Evolutionary conservation across 2,329 filamentous ascomycete genomes (phyloP).

Genomic region (Fusarium sp.): DNA sequence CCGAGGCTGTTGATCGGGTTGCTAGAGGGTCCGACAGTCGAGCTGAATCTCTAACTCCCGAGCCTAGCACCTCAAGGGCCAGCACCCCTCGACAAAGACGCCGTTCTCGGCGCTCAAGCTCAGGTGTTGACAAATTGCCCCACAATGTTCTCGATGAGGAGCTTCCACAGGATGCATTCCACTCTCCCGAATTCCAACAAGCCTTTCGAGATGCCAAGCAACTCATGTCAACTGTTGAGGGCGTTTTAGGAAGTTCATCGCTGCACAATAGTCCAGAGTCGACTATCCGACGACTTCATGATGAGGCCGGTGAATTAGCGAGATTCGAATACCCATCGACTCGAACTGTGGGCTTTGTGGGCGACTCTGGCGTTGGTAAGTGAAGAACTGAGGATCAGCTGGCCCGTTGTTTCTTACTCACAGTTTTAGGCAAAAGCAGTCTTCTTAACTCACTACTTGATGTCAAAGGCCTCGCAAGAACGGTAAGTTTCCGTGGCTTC

Average conservation of each 20-base stretch:
- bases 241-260: conserved; percentile 48
- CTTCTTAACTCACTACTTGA: conserved; percentile 61
- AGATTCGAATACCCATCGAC: conserved; percentile 51
- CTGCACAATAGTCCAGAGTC: conserved; percentile 52
- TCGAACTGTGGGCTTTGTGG: conserved; percentile 58
- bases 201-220: conserved; percentile 48
- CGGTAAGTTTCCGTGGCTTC: conserved; percentile 47
- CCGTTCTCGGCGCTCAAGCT: conserved; percentile 22
- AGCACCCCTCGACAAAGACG: conserved; percentile 9
- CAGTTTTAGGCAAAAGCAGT: conserved; percentile 56
- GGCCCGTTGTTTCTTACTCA: neutral
- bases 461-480: conserved; percentile 49
- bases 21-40: conserved; percentile 10
- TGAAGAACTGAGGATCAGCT: neutral
- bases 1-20: conserved; percentile 15
- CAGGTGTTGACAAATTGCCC: neutral
- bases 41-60: conserved; percentile 18
- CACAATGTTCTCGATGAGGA: conserved; percentile 47
- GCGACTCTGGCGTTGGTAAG: conserved; percentile 59
- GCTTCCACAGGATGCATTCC: conserved; percentile 49
- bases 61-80: neutral
- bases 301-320: conserved; percentile 47
- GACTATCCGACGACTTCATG: conserved; percentile 49
- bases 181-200: conserved; percentile 48
- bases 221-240: conserved; percentile 44